Base-by-base conservation (phyloP, 768 basidiomycete species). In the Tricholoma furcatifolium region DNA sequence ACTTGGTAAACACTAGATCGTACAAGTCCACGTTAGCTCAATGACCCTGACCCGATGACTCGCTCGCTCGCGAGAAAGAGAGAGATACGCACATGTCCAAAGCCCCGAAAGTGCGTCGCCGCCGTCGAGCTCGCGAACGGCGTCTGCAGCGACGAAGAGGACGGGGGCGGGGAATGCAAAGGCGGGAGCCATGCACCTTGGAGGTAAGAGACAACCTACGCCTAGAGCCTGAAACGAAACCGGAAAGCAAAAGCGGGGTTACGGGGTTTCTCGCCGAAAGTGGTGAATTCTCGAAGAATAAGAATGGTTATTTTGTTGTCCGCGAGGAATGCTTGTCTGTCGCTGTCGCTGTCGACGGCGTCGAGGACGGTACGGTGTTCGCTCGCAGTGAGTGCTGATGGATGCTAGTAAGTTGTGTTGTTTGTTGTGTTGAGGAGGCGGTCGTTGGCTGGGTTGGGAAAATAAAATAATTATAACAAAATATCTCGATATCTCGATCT, bases 1-100 rank as follows among this genome's bases (percentile, higher is more conserved):
- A 91, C 67, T 91, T 90, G 47, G 88, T 83, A 62, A 94, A 92
- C 6, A 94, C 92, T 91, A 60, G 4, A 93, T 91, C 90, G 60
- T n/a, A n/a, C n/a, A n/a, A n/a, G n/a, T n/a, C n/a, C n/a, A n/a
- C n/a, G n/a, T n/a, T n/a, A n/a, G n/a, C n/a, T n/a, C n/a, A n/a
- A n/a, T n/a, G n/a, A n/a, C n/a, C n/a, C n/a, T n/a, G n/a, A n/a
- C n/a, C n/a, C n/a, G n/a, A n/a, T n/a, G n/a, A n/a, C n/a, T n/a
- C n/a, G n/a, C n/a, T n/a, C n/a, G n/a, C n/a, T n/a, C n/a, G n/a
- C n/a, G n/a, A n/a, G n/a, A n/a, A n/a, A n/a, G n/a, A n/a, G n/a
- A n/a, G n/a, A n/a, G n/a, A n/a, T n/a, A 77, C 76, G 63, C 58
- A 91, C 90, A 70, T 53, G 78, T 80, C 87, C 86, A 91, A 23